phyloP scores from a whole-genome alignment of 495 filamentous ascomycete species.

The Amorphotheca resinae region DNA sequence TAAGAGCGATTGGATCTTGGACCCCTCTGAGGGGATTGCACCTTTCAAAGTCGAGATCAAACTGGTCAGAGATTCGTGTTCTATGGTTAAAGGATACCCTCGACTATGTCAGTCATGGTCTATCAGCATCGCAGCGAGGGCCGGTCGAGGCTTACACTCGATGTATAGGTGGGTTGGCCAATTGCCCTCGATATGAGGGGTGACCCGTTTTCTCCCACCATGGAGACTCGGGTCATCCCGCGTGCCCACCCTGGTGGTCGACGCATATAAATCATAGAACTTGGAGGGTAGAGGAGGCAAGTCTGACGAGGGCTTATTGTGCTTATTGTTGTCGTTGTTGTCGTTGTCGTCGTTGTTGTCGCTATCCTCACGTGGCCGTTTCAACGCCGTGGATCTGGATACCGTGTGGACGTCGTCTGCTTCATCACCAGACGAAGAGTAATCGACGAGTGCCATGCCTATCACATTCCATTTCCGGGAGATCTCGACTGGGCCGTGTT shows the following conservation, averaged over 20 bases:
- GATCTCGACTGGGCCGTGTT: no score
- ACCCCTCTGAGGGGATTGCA: conserved; percentile 1
- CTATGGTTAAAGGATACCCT: conserved; percentile 57
- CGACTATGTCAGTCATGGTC: conserved; percentile 17
- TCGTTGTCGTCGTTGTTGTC: neutral
- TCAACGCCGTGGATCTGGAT: conserved; percentile 1
- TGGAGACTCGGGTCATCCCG: conserved; percentile 76
- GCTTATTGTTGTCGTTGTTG: neutral
- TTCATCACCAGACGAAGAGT: conserved; percentile 46
- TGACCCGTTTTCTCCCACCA: conserved; percentile 65
- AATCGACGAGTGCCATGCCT: conserved; percentile 56
- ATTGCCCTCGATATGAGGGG: conserved; percentile 76
- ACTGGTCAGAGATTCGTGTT: conserved; percentile 39
- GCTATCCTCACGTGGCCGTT: conserved; percentile 22
- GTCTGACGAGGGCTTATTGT: conserved; percentile 10
- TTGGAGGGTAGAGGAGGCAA: conserved; percentile 72
- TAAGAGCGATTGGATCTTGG: conserved; percentile 47
- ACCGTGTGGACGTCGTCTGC: conserved; percentile 7
- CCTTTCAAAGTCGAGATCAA: conserved; percentile 34
- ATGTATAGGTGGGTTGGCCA: conserved; percentile 92
- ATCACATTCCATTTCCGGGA: neutral
- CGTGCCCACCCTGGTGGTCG: conserved; percentile 56
- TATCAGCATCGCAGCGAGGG: neutral
- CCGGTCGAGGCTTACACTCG: conserved; percentile 54
- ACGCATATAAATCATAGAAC: conserved; percentile 89